Evolutionary conservation across 1,139 yeast species (phyloP).

Genomic region (Saccharomyces hybrid): DNA sequence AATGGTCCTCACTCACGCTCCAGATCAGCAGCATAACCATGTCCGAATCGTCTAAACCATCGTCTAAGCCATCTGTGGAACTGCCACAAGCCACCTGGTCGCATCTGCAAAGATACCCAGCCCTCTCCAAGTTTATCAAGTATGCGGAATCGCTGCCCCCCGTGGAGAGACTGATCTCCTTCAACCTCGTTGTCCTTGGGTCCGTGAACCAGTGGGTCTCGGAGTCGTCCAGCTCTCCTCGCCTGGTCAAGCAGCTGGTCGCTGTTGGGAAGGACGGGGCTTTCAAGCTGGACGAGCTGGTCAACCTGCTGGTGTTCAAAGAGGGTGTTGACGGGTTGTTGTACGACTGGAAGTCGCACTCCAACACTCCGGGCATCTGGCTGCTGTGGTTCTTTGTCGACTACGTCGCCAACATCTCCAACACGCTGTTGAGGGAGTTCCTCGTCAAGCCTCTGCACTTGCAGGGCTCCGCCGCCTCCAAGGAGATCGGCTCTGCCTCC

Average conservation of each 20-base stretch:
- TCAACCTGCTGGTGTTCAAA: constrained; percentile 23
- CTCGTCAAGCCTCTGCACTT: constrained; percentile 24
- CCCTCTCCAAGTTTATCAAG: not conserved
- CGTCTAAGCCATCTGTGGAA: not conserved
- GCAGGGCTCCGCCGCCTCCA: constrained; percentile 3
- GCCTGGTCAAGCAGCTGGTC: constrained; percentile 13
- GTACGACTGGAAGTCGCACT: constrained; percentile 14
- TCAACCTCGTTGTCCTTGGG: constrained; percentile 6
- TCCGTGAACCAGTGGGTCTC: constrained; percentile 9
- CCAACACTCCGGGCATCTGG: constrained; percentile 25
- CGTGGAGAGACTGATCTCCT: not conserved
- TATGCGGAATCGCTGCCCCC: not conserved
- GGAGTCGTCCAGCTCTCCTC: constrained; percentile 18
- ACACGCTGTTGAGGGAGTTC: constrained; percentile 22
- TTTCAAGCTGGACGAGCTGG: constrained; percentile 18
- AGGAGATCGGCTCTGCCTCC: constrained; percentile 4
- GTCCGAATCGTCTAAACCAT: not conserved
- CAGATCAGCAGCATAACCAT: not conserved
- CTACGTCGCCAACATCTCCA: constrained; percentile 27
- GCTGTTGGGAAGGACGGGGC: constrained; percentile 7
- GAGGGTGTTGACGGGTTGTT: constrained; percentile 29
- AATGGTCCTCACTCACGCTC: not conserved
- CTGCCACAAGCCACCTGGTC: constrained; percentile 3
- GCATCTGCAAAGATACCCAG: constrained; percentile 4
- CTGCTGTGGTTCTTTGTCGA: constrained; percentile 25